Evolutionary conservation across 2,329 filamentous ascomycete genomes (phyloP).

Genomic region (Colletotrichum sp.): DNA sequence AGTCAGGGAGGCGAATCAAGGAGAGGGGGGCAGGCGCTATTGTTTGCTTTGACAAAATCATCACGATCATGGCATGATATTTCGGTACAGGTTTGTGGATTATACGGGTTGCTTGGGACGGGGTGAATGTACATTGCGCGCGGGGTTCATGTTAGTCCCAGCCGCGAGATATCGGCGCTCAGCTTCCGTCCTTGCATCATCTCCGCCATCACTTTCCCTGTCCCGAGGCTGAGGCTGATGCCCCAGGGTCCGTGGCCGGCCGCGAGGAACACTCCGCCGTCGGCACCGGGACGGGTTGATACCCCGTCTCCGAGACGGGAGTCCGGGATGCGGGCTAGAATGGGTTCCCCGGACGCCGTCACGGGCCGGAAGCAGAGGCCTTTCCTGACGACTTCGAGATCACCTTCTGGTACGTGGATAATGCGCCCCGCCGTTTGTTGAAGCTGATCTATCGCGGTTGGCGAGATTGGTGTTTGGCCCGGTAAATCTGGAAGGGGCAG

Average conservation of each 20-base stretch:
- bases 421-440: constrained; percentile 53
- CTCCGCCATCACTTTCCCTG: constrained; percentile 74
- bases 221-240: constrained; percentile 68
- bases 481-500: constrained; percentile 66
- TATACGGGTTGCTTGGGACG: background rate
- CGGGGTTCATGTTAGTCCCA: constrained; percentile 36
- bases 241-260: constrained; percentile 82
- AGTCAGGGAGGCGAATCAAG: background rate
- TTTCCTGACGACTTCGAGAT: constrained; percentile 67
- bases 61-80: background rate
- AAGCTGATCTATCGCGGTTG: constrained; percentile 50
- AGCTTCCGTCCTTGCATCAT: constrained; percentile 64
- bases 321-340: constrained; percentile 65
- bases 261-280: constrained; percentile 73
- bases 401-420: constrained; percentile 50
- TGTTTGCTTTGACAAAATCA: background rate
- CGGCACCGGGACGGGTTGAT: constrained; percentile 41
- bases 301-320: constrained; percentile 55
- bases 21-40: background rate
- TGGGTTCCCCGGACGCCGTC: constrained; percentile 66
- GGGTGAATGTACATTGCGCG: background rate
- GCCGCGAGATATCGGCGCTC: constrained; percentile 63
- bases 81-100: background rate
- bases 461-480: constrained; percentile 50
- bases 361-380: constrained; percentile 78